A percentile compares a stretch with the other conserved stretches of the same genome.
Evolutionary conservation across 108 stramenopile species (phyloP).

Genomic region (Cafeteria roenbergensis): DNA sequence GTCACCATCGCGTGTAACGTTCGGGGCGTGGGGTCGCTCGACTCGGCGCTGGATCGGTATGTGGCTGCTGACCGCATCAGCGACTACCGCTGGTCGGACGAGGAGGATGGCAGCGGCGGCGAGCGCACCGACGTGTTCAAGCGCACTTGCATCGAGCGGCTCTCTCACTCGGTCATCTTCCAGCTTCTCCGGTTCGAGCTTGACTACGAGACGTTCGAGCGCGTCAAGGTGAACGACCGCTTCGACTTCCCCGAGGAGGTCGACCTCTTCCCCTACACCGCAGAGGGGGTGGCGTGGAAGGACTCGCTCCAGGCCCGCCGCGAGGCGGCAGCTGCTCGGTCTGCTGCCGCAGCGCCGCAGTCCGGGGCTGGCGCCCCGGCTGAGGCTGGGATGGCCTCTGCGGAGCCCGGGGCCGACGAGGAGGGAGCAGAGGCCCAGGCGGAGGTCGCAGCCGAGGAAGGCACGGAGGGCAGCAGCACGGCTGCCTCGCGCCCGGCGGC

Average conservation of each 20-base stretch:
- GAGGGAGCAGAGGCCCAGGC: no score
- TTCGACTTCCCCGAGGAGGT: slow-evolving; percentile 48
- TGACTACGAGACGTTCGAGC: slow-evolving; percentile 37
- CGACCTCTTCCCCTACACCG: slow-evolving; percentile 45
- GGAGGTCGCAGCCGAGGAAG: no score
- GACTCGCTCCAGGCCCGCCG: no score
- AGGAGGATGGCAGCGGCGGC: no score
- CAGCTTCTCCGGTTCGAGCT: slow-evolving; percentile 59
- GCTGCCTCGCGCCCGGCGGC: no score
- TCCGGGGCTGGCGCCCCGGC: neutral
- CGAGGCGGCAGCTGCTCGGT: no score
- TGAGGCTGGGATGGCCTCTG: neutral
- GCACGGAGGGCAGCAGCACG: no score
- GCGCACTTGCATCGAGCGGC: slow-evolving; percentile 24
- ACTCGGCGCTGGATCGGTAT: slow-evolving; percentile 27
- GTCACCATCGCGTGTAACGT: no score
- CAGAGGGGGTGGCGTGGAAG: no score
- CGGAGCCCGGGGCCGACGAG: no score
- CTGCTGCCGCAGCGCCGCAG: neutral
- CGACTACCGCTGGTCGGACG: slow-evolving; percentile 33
- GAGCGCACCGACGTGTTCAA: slow-evolving; percentile 19
- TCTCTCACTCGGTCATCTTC: slow-evolving; percentile 31
- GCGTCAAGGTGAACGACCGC: slow-evolving; percentile 43
- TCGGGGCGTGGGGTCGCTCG: no score
- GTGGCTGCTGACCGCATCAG: slow-evolving; percentile 33